Conservation (phyloP, 768 basidiomycete genomes). For the Rhodosporidiobolus odoratus region DNA sequence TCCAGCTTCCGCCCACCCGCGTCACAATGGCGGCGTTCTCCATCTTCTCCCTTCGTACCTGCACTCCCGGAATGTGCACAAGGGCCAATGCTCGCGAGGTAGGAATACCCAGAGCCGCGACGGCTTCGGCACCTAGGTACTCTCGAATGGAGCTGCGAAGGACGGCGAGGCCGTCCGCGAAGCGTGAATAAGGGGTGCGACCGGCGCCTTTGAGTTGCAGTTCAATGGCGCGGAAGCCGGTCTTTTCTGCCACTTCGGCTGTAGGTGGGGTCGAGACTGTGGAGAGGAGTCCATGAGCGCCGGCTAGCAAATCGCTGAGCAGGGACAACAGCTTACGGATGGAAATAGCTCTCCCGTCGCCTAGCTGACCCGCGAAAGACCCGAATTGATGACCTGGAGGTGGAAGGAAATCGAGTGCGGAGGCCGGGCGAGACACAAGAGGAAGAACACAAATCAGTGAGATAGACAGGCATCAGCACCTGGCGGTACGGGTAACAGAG, state of each 20-base stretch:
- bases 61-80: constrained; percentile 64
- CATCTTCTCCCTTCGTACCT: constrained; percentile 65
- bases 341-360: constrained; percentile 91
- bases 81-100: constrained; percentile 82
- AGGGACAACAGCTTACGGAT: constrained; percentile 53
- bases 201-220: constrained; percentile 93
- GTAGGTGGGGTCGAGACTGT: constrained; percentile 31
- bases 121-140: constrained; percentile 84
- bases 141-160: constrained; percentile 91
- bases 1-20: constrained; percentile 38
- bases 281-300: neutral
- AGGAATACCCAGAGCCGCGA: constrained; percentile 76
- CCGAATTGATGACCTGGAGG: constrained; percentile 84
- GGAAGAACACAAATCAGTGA: constrained; percentile 54
- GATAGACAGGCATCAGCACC: neutral
- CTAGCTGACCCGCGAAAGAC: constrained; percentile 85
- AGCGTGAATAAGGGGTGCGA: constrained; percentile 85
- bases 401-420: constrained; percentile 46
- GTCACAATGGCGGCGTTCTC: constrained; percentile 51
- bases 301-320: neutral
- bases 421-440: constrained; percentile 42
- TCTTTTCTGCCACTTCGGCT: constrained; percentile 7
- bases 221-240: constrained; percentile 51
- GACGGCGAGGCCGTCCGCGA: constrained; percentile 90
- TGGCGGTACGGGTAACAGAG: constrained; percentile 40